Percentiles rank a stretch among this genome's conserved stretches.
phyloP scores from a whole-genome alignment of 208 protist species.

The Trypanosoma melophagium region DNA sequence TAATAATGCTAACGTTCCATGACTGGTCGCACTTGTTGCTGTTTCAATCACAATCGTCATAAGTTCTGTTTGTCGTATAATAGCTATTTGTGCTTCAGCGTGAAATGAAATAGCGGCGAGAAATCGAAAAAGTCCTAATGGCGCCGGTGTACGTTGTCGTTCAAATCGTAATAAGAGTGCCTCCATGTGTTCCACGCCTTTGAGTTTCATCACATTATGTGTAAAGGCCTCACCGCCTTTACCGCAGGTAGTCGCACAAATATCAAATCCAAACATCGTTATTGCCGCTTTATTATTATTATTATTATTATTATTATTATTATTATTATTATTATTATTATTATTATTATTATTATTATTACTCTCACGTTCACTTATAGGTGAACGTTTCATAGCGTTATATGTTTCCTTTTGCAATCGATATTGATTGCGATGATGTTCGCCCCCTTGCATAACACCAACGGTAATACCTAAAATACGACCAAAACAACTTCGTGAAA shows the following conservation, averaged over 20 bases:
- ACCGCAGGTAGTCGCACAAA: constrained; percentile 26
- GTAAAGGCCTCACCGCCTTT: constrained; percentile 30
- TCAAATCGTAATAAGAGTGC: constrained; percentile 27
- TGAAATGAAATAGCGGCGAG: constrained; percentile 65
- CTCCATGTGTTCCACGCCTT: constrained; percentile 29
- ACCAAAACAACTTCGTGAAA: constrained; percentile 66
- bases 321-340: too few relatives aligned
- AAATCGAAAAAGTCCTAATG: constrained; percentile 48
- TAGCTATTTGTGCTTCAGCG: constrained; percentile 33
- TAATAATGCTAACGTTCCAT: constrained; percentile 61
- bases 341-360: too few relatives aligned
- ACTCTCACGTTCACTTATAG: constrained; percentile 27
- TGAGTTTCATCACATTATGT: constrained; percentile 29
- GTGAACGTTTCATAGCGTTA: constrained; percentile 5
- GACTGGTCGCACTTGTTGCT: constrained; percentile 28
- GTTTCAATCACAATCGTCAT: constrained; percentile 69
- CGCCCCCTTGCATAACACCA: constrained; percentile 23
- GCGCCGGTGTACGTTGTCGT: constrained; percentile 24
- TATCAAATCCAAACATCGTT: constrained; percentile 21
- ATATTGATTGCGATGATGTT: background rate
- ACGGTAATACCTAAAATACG: constrained; percentile 60
- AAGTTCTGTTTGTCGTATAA: constrained; percentile 40
- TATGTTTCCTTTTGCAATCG: constrained; percentile 19
- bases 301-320: too few relatives aligned
- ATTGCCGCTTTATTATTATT: too few relatives aligned